Conservation (phyloP, 768 basidiomycete species). For the Mrakia frigida region DNA sequence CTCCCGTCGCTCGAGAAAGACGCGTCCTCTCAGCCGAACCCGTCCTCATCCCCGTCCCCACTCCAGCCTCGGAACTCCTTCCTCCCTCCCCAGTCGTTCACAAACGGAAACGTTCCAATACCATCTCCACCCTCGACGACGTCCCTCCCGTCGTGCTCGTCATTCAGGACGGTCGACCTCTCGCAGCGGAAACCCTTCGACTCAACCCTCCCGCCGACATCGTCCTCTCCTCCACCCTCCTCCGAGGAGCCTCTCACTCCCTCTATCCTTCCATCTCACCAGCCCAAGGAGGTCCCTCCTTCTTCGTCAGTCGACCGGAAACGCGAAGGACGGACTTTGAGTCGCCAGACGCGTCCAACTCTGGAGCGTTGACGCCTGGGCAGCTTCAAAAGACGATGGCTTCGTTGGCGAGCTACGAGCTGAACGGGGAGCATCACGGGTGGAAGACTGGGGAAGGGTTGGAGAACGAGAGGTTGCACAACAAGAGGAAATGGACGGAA, state of each 20-base stretch:
- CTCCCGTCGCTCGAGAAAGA: background rate
- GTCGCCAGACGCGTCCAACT: background rate
- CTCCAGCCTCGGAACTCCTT: background rate
- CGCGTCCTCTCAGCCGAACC: background rate
- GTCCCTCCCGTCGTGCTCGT: background rate
- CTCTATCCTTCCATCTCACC: background rate
- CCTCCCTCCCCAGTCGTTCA: background rate
- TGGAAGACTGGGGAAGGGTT: conserved; percentile 6
- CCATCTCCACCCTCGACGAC: background rate
- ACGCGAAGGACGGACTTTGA: background rate
- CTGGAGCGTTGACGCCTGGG: background rate
- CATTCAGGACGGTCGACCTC: conserved; percentile 13
- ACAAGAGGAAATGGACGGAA: background rate
- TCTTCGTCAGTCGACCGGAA: conserved; percentile 1
- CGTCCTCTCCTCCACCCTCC: background rate
- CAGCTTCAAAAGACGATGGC: background rate
- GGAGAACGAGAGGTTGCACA: conserved; percentile 3
- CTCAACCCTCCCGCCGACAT: conserved; percentile 3
- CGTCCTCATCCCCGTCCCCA: background rate
- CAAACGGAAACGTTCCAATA: background rate
- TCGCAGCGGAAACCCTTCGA: conserved; percentile 1
- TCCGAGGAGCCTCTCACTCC: background rate
- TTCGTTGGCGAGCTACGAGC: conserved; percentile 2
- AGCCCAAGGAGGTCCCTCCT: background rate
- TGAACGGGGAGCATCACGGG: conserved; percentile 5